These are phyloP conservation scores for Amoeboradix gromovi DNA, from an alignment of 371 early-diverging fungal genomes.

Conservation along the genomic window DNA sequence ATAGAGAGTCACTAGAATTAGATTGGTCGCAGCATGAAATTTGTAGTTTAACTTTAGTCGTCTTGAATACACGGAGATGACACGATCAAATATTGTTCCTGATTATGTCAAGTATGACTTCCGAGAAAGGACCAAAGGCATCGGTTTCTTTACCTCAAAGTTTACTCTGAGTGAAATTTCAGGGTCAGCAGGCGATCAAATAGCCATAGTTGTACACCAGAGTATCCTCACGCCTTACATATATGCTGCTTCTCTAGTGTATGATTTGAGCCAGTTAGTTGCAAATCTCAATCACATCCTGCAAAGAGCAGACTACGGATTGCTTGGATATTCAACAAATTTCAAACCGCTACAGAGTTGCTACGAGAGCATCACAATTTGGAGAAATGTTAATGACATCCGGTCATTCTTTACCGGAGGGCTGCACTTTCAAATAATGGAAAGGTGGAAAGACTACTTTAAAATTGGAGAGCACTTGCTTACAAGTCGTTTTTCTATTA, in stretches of 20 bases:
- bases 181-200: not conserved
- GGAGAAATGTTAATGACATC: not conserved
- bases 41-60: too few relatives aligned
- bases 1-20: too few relatives aligned
- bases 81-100: not conserved
- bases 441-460: not conserved
- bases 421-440: not conserved
- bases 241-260: not conserved
- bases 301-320: not conserved
- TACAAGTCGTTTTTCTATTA: not conserved
- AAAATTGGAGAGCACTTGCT: not conserved
- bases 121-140: not conserved
- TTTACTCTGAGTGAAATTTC: not conserved
- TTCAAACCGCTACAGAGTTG: not conserved
- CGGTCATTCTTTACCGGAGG: not conserved
- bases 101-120: not conserved
- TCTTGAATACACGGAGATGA: not conserved
- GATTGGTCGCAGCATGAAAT: too few relatives aligned
- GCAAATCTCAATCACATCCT: not conserved
- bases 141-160: not conserved
- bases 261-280: not conserved
- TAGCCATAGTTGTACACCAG: not conserved
- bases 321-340: not conserved
- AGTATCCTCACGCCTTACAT: not conserved
- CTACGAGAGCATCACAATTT: not conserved